Evolutionary conservation across 768 basidiomycete species (phyloP).

Genomic region (Pseudohyphozyma bogoriensis): DNA sequence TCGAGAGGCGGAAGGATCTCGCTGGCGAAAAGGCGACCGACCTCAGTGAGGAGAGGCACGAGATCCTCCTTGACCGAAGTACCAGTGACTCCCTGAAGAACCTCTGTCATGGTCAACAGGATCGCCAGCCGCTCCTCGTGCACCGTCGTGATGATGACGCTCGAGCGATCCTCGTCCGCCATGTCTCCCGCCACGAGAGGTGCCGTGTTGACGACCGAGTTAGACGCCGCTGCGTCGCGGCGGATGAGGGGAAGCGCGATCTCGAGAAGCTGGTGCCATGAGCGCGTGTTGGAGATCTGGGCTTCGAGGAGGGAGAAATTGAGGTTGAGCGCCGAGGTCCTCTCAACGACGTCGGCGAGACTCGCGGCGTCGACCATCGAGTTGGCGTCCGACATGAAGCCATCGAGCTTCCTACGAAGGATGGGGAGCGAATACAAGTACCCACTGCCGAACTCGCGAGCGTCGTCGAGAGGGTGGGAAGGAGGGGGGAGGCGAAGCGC

Average conservation of each 20-base stretch:
- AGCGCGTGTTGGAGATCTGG: conserved; percentile 60
- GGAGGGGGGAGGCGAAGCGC: conserved; percentile 57
- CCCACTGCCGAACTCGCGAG: conserved; percentile 68
- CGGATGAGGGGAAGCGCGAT: conserved; percentile 9
- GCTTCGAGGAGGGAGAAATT: conserved; percentile 76
- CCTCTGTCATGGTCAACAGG: conserved; percentile 65
- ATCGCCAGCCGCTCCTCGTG: conserved; percentile 66
- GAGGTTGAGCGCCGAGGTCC: conserved; percentile 65
- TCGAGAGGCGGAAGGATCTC: conserved; percentile 61
- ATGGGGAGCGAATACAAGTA: conserved; percentile 61
- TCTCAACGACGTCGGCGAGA: conserved; percentile 45
- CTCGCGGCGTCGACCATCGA: conserved; percentile 12
- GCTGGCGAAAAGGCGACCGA: conserved; percentile 59
- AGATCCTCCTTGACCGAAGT: conserved; percentile 39
- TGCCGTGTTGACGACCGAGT: conserved; percentile 50
- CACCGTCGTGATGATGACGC: conserved; percentile 74
- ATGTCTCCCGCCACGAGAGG: conserved; percentile 47
- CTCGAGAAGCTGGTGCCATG: conserved; percentile 62
- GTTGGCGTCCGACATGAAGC: conserved; percentile 43
- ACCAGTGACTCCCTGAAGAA: conserved; percentile 52
- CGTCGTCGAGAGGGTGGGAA: conserved; percentile 39
- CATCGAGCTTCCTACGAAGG: conserved; percentile 50
- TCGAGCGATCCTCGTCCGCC: conserved; percentile 52
- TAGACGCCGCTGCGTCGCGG: conserved; percentile 54
- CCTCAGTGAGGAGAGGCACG: conserved; percentile 51